A percentile compares a stretch with the other conserved stretches of the same genome.
phyloP scores from a whole-genome alignment of 2,329 filamentous ascomycete species.

The Ilyonectria mors-panacis region DNA sequence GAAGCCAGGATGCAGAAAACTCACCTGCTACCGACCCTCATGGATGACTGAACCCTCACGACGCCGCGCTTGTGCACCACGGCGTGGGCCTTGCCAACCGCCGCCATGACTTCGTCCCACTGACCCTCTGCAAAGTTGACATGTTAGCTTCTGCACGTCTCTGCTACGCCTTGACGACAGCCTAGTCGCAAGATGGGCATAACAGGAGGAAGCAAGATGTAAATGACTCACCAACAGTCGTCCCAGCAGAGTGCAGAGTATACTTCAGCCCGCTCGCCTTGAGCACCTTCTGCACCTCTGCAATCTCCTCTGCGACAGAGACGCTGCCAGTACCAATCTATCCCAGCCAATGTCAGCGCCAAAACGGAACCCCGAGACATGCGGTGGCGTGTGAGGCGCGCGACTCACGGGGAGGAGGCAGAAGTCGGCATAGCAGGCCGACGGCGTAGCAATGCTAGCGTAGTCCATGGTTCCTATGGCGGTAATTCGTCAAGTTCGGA shows the following conservation, averaged over 20 bases:
- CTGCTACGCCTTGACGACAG: neutral
- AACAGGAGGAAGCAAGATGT: neutral
- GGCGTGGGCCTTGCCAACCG: constrained; percentile 89
- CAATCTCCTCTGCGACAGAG: constrained; percentile 87
- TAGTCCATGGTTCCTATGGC: constrained; percentile 58
- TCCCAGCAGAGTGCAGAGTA: constrained; percentile 93
- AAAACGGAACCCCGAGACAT: neutral
- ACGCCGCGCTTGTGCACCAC: constrained; percentile 84
- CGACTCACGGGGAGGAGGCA: constrained; percentile 84
- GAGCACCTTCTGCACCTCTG: constrained; percentile 88
- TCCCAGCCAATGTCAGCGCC: constrained; percentile 20
- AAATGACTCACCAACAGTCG: constrained; percentile 82
- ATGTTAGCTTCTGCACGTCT: neutral
- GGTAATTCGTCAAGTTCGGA: neutral
- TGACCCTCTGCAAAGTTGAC: constrained; percentile 77
- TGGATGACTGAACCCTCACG: constrained; percentile 88
- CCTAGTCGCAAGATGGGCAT: neutral
- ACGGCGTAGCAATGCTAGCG: constrained; percentile 73
- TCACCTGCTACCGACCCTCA: constrained; percentile 85
- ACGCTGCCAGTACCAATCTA: constrained; percentile 84
- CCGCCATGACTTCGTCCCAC: constrained; percentile 89
- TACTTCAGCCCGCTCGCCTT: constrained; percentile 85
- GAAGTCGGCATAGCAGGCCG: constrained; percentile 88
- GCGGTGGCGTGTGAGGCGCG: neutral
- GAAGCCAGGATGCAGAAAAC: constrained; percentile 42